A percentile compares a stretch with the other conserved stretches of the same genome.
Evolutionary conservation across 2,329 filamentous ascomycete genomes (phyloP).

Genomic region (Chalara sp.): DNA sequence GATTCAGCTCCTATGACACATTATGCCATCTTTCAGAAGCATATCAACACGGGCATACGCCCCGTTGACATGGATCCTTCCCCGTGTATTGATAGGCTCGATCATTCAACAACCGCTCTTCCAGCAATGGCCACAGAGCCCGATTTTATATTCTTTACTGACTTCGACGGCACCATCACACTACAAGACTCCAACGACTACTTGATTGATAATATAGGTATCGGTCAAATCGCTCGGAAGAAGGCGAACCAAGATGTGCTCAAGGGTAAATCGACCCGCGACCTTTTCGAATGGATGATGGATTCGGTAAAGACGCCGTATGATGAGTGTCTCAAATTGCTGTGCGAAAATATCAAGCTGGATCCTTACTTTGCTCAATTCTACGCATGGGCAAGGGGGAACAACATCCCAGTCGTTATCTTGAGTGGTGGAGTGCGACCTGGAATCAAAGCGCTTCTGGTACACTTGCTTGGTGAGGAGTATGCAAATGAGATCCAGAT

Average conservation of each 20-base stretch:
- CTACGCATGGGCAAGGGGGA: conserved; percentile 70
- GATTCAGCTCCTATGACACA: no score
- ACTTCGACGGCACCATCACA: conserved; percentile 96
- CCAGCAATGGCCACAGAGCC: conserved; percentile 62
- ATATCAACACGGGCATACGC: no score
- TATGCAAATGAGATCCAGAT: conserved; percentile 70
- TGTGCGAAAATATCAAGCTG: conserved; percentile 77
- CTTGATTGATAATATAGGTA: conserved; percentile 89
- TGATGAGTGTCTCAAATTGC: conserved; percentile 70
- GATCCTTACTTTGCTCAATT: conserved; percentile 87
- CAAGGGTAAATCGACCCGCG: conserved; percentile 58
- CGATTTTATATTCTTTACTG: conserved; percentile 95
- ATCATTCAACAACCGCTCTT: conserved; percentile 30
- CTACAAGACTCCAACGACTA: conserved; percentile 58
- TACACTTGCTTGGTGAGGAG: conserved; percentile 70
- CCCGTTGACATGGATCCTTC: no score
- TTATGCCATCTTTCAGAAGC: no score
- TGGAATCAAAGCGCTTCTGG: conserved; percentile 77
- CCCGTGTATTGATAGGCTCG: no score
- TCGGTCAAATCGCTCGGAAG: conserved; percentile 63
- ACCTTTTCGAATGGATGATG: conserved; percentile 88
- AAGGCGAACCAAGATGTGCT: conserved; percentile 74
- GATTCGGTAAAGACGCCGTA: conserved; percentile 78
- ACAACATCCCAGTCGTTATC: conserved; percentile 88
- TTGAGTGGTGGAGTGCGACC: conserved; percentile 90